Percentiles rank a stretch among this genome's conserved stretches.
These are phyloP conservation scores for Aureobasidium sp. DNA, from an alignment of 2,329 filamentous ascomycete species.

Conservation along the genomic window DNA sequence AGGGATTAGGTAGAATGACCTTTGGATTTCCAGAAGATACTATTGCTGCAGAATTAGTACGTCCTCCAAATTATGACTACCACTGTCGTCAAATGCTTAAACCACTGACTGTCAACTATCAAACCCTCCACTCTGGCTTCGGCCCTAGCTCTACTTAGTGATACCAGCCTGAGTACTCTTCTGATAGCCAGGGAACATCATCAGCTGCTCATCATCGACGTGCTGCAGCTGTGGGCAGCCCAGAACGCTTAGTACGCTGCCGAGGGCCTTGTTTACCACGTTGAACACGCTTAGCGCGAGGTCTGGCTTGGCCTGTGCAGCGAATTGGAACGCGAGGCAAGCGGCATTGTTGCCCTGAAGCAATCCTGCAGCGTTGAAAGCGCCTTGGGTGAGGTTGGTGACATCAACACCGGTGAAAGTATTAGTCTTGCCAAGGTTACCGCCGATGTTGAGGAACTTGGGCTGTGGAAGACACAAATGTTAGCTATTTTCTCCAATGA, in stretches of 20 bases:
- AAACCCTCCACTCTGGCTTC: background rate
- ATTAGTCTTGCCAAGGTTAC: slow-evolving; percentile 27
- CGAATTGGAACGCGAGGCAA: slow-evolving; percentile 35
- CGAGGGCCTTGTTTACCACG: slow-evolving; percentile 26
- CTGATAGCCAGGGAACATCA: slow-evolving; percentile 21
- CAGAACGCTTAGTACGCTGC: slow-evolving; percentile 12
- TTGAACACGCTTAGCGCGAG: slow-evolving; percentile 27
- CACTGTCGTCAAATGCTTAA: background rate
- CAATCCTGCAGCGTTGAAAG: slow-evolving; percentile 35
- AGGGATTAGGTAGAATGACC: too few relatives aligned
- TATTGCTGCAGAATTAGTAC: too few relatives aligned
- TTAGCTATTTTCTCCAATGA: slow-evolving; percentile 11
- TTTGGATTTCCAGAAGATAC: too few relatives aligned
- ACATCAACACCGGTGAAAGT: slow-evolving; percentile 29
- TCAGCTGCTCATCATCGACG: slow-evolving; percentile 21
- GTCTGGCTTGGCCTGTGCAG: slow-evolving; percentile 34
- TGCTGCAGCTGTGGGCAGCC: slow-evolving; percentile 20
- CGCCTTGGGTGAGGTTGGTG: slow-evolving; percentile 29
- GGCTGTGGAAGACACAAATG: slow-evolving; percentile 17
- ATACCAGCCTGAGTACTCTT: background rate
- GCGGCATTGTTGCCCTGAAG: slow-evolving; percentile 40
- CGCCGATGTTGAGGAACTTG: slow-evolving; percentile 26
- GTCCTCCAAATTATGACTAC: background rate
- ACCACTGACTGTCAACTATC: background rate
- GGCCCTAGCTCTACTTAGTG: background rate